Evolutionary conservation across 2,329 filamentous ascomycete species (phyloP).

Genomic region (Lecanicillium sp.): DNA sequence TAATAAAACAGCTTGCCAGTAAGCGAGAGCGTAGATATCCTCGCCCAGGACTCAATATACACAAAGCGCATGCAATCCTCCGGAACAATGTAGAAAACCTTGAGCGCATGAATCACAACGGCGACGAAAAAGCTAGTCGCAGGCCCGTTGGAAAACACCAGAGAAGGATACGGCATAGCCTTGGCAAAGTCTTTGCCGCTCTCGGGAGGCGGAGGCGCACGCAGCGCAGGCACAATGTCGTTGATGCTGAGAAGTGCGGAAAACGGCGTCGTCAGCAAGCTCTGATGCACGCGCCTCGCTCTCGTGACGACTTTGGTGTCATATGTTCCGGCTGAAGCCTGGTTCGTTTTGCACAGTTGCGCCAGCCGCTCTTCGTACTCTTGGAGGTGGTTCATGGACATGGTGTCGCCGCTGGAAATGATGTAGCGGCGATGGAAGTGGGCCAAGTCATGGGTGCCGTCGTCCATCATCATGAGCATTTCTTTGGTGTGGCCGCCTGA

Average conservation of each 20-base stretch:
- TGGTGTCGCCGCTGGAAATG: constrained; percentile 64
- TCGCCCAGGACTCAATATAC: constrained; percentile 89
- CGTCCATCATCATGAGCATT: constrained; percentile 76
- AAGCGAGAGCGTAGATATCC: constrained; percentile 73
- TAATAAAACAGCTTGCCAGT: constrained; percentile 69
- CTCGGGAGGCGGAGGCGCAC: constrained; percentile 18
- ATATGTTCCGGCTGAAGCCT: constrained; percentile 38
- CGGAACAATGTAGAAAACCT: constrained; percentile 34
- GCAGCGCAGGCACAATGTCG: constrained; percentile 51
- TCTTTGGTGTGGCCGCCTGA: constrained; percentile 93
- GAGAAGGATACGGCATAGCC: constrained; percentile 48
- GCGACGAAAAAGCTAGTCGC: constrained; percentile 76
- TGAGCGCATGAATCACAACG: constrained; percentile 38
- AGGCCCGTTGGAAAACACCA: constrained; percentile 82
- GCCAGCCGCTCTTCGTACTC: constrained; percentile 29
- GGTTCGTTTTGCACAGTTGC: constrained; percentile 12
- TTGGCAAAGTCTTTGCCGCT: background rate
- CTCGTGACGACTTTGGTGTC: constrained; percentile 63
- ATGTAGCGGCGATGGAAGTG: constrained; percentile 71
- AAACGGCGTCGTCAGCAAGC: constrained; percentile 62
- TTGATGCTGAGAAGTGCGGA: constrained; percentile 58
- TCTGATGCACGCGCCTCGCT: constrained; percentile 76
- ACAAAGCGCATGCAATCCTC: constrained; percentile 59
- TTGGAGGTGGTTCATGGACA: constrained; percentile 61
- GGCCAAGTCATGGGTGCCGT: constrained; percentile 41